Evolutionary conservation across 164 flowering plant species (phyloP), one percentile per base, ranked within the genome.

Genomic region (Magnolia kwangsiensis): DNA sequence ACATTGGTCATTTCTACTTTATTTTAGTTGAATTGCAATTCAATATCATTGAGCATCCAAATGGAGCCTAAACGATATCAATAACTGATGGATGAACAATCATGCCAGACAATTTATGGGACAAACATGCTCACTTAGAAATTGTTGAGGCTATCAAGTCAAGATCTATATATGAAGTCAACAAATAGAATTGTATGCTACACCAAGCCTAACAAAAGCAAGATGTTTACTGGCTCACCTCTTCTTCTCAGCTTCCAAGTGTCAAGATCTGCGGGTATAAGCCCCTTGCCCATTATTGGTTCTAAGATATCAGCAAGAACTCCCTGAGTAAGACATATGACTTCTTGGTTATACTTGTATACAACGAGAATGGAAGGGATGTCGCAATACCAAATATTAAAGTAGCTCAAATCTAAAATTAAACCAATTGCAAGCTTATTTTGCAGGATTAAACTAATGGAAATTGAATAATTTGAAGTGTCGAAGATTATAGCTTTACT

Each of bases 261-360:
- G 73, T 88, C 96, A 77, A 91, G 91, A 83, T 96, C 98, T 73
- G 99, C 98, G 75, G 97, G 99, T 80, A 96, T 92, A 73, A 96
- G 96, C 75, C 99, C 99, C 86, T 96, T 96, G 50, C 99, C 98
- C 99, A 96, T 96, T 80, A 96, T 91, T 59, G 99, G 98, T 84
- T 96, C 99, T 37, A 96, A 85, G 75, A 96, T 93, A 81, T 96
- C 99, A 78, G 99, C 98, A 84, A 93, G 98, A 80, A 96, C 94
- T 80, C 99, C 98, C 97, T 95, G 80, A 55, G 72, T 73, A 76
- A 73, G 77, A 61, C 9, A 21, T 55, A 11, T 9, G n/a, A 31
- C 71, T 45, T 13, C 31, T 68, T 5, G n/a, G 9, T 29, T 7
- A 68, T 9, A 68, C 19, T 2, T 55, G 61, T 55, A 16, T 37